A percentile compares a stretch with the other conserved stretches of the same genome.
These are phyloP conservation scores for Ophiostoma novo-ulmi DNA, from an alignment of 2,329 filamentous ascomycete genomes.

Conservation along the genomic window DNA sequence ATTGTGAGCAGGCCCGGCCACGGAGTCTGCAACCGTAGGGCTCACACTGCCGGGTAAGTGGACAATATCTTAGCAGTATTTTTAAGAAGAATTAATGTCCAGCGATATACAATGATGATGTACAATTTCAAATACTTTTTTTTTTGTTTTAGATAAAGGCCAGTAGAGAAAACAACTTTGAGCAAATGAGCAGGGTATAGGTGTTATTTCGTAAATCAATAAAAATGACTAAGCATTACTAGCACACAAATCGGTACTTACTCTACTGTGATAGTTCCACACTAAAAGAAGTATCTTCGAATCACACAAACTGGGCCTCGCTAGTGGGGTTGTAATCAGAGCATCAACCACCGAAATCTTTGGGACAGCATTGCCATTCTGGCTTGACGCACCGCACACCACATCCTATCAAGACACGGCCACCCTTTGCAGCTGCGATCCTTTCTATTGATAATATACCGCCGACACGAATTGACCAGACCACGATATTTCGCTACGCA, in stretches of 20 bases:
- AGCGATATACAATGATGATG: background rate
- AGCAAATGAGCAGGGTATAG: too few species aligned
- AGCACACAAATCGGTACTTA: background rate
- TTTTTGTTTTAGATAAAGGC: background rate
- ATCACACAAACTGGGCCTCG: background rate
- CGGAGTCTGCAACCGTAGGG: background rate
- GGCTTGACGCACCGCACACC: constrained; percentile 2
- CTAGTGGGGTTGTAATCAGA: constrained; percentile 15
- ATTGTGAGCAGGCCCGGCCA: background rate
- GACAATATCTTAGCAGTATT: background rate
- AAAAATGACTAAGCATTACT: background rate
- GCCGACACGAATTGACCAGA: background rate
- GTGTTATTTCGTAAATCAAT: background rate
- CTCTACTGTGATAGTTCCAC: background rate
- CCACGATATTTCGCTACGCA: background rate
- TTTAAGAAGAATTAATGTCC: background rate
- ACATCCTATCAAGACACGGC: background rate
- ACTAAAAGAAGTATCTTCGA: background rate
- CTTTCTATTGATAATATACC: background rate
- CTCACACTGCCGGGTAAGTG: background rate
- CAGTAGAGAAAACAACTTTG: background rate
- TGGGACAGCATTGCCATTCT: background rate
- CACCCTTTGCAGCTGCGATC: background rate
- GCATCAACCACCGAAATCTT: constrained; percentile 2
- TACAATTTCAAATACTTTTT: background rate